Evolutionary conservation across 768 basidiomycete genomes (phyloP), one percentile per base, ranked within the genome.

Genomic region (Phlebiopsis gigantea): DNA sequence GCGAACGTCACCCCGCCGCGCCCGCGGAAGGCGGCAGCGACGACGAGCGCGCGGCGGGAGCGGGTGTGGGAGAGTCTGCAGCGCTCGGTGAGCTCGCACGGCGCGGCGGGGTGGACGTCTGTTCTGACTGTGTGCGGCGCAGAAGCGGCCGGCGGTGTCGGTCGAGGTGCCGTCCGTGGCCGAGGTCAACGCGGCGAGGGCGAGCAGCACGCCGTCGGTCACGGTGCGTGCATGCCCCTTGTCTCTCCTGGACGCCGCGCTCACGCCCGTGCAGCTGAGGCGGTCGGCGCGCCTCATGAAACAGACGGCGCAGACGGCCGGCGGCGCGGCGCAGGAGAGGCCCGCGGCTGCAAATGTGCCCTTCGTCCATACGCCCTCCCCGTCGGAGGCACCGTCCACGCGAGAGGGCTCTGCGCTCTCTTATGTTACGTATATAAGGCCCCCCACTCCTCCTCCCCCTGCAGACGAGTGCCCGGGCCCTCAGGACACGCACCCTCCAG

Each of bases 121-220:
- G n/a, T n/a, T n/a, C n/a, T n/a, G n/a, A n/a, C n/a, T n/a, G n/a
- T n/a, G n/a, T n/a, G n/a, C n/a, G n/a, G n/a, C n/a, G n/a, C n/a
- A n/a, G n/a, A n/a, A n/a, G n/a, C n/a, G n/a, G n/a, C n/a, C n/a
- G n/a, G n/a, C n/a, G n/a, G n/a, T n/a, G n/a, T n/a, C n/a, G n/a
- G n/a, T n/a, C n/a, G n/a, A n/a, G n/a, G n/a, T n/a, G n/a, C n/a
- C n/a, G n/a, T n/a, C n/a, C n/a, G n/a, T n/a, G n/a, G n/a, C n/a
- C n/a, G n/a, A n/a, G n/a, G n/a, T n/a, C n/a, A n/a, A n/a, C n/a
- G n/a, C n/a, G n/a, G n/a, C n/a, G n/a, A n/a, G n/a, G n/a, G n/a
- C n/a, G n/a, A n/a, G n/a, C n/a, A 66, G 65, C 22, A 64, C 61
- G 14, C 59, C 61, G 19, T 64, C 65, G 9, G 52, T 64, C 46